Evolutionary conservation across 306 rosid species (phyloP).

Genomic region (Parietaria judaica): DNA sequence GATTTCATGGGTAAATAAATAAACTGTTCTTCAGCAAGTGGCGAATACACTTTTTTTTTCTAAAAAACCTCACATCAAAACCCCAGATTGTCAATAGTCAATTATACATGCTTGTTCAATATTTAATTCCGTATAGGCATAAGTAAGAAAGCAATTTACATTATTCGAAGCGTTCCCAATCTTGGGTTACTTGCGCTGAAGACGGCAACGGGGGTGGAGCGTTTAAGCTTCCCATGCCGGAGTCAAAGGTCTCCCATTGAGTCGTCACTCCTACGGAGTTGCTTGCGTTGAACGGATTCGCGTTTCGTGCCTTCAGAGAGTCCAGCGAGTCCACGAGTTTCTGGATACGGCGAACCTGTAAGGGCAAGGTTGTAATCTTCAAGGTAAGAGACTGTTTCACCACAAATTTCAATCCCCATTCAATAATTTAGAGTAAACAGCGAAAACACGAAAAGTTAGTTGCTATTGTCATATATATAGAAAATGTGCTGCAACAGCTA

Average conservation of each 20-base stretch:
- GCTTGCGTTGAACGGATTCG: constrained; percentile 36
- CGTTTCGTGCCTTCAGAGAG: constrained; percentile 48
- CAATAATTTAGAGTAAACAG: neutral
- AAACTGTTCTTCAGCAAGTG: neutral
- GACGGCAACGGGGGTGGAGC: constrained; percentile 47
- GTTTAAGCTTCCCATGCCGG: constrained; percentile 58
- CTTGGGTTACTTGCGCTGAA: constrained; percentile 36
- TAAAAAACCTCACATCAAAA: constrained; percentile 11
- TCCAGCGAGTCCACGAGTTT: constrained; percentile 56
- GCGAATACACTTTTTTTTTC: neutral
- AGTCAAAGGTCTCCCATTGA: constrained; percentile 57
- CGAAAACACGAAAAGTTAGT: neutral
- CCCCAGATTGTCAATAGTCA: constrained; percentile 10
- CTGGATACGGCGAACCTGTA: constrained; percentile 79
- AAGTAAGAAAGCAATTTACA: constrained; percentile 12
- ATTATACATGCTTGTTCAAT: constrained; percentile 11
- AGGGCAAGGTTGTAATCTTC: constrained; percentile 4
- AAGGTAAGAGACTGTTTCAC: neutral
- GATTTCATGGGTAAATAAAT: no score
- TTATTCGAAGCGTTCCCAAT: constrained; percentile 46
- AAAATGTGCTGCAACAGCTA: neutral
- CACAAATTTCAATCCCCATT: neutral
- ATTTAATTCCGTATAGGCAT: neutral
- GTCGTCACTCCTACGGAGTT: constrained; percentile 51
- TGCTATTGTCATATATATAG: neutral